Evolutionary conservation across 768 basidiomycete species (phyloP), one percentile per base, ranked within the genome.

Genomic region (Melanogaster broomeanus): DNA sequence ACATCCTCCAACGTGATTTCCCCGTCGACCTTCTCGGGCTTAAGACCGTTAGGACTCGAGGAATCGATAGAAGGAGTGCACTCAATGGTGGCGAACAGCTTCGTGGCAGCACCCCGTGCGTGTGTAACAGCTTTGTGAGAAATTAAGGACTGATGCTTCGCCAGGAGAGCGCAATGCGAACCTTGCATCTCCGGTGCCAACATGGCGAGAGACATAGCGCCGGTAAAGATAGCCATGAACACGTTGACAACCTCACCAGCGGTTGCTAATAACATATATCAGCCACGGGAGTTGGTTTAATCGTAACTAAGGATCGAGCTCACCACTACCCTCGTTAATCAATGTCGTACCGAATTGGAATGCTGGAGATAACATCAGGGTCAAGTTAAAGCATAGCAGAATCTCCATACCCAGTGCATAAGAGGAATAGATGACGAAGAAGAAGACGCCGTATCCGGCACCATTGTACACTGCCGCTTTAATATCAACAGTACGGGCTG

Each of bases 321-420:
- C n/a, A n/a, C n/a, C n/a, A n/a, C n/a, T n/a, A n/a, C n/a, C n/a
- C n/a, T n/a, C n/a, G n/a, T n/a, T n/a, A n/a, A n/a, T 85, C 58
- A 98, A 82, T 2, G 91, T 93, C 6, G 90, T 91, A 53, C 95
- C 94, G 58, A 89, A 97, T 61, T 78, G 80, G 69, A 97, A 97
- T 4, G 94, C 93, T 86, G 34, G 61, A 42, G 50, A 48, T 38
- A 42, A 3, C 45, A 33, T 60, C 10, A 27, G 45, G 38, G 6
- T 43, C 11, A 9, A 40, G 12, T 42, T 5, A 16, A 38, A n/a
- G 39, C 42, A 30, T 10, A 15, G 9, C 41, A 12, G 48, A 24
- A 18, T 12, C 4, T 19, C 61, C 80, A 24, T 55, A 84, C 83
- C 76, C 13, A 93, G 75, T 10, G 78, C 88, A 62, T 93, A 92